Evolutionary conservation across 176 grass and related monocot genomes (phyloP), one percentile per base, ranked within the genome.

Genomic region (Zoysia japonica): DNA sequence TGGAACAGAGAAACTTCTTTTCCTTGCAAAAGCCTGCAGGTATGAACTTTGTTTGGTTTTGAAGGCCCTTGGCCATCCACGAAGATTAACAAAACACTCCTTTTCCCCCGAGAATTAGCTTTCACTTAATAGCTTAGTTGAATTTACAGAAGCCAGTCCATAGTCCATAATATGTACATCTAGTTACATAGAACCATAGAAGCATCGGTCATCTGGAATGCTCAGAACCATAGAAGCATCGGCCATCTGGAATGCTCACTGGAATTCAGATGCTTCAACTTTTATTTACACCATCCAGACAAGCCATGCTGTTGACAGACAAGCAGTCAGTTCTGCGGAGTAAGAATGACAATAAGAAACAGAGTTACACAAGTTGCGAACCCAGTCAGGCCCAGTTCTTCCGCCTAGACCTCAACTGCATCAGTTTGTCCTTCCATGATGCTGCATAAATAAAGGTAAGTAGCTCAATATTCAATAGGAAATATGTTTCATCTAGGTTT

Each of bases 331-430:
- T 42, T 72, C 4, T 39, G 50, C 1, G 17, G 65, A 44, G 40
- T 28, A 38, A 44, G 13, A 75, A 35, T 70, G 15, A 86, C 7
- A 16, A 41, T 3, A 62, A n/a, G n/a, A 36, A 70, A 69, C 14
- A 76, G 62, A 69, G 45, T n/a, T 62, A 36, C 45, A 68, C 4
- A 2, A 40, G 71, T 46, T 60, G 0, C 40, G 36, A 79, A 91
- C 74, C 82, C 85, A 57, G 49, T 87, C 81, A 97, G 47, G 85
- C 79, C 90, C 90, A 97, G 80, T 93, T 97, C 84, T 91, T 91
- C 74, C 80, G 83, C 81, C 93, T 93, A 48, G 93, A 78, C 67
- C 93, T 91, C 45, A 97, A 78, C 66, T 78, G 81, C 76, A 85
- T 78, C 17, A 97, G 78, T 76, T 87, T 93, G 69, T 97, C 90